Evolutionary conservation across 768 basidiomycete genomes (phyloP).

Genomic region (Russula earlei): DNA sequence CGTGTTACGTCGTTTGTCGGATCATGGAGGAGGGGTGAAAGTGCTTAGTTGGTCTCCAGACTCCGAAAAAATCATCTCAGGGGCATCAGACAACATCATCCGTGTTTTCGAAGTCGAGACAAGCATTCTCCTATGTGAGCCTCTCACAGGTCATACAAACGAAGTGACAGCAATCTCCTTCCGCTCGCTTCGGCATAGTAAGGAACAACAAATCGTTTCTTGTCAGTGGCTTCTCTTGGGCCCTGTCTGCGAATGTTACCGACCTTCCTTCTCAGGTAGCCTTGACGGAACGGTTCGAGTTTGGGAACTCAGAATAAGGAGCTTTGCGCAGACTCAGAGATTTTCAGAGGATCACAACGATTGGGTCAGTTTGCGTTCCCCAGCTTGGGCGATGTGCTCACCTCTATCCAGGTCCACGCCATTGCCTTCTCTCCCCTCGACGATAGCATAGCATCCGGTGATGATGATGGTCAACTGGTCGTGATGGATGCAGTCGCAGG

Average conservation of each 20-base stretch:
- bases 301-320: background rate
- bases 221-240: background rate
- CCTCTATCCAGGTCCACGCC: background rate
- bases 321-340: background rate
- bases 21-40: background rate
- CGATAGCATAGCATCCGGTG: background rate
- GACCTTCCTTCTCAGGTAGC: background rate
- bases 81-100: background rate
- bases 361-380: background rate
- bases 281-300: slow-evolving; percentile 7
- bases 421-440: background rate
- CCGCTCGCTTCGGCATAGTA: background rate
- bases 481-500: background rate
- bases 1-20: slow-evolving; percentile 21
- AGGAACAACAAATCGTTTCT: background rate
- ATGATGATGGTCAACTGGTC: background rate
- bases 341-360: background rate
- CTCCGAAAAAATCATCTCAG: slow-evolving; percentile 2
- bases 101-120: slow-evolving; percentile 13
- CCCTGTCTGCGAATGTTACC: background rate
- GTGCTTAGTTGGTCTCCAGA: slow-evolving; percentile 10
- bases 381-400: background rate
- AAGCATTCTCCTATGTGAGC: background rate
- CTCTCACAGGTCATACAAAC: background rate
- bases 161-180: background rate